A percentile compares a stretch with the other conserved stretches of the same genome.
Evolutionary conservation across 805 yeast genomes (phyloP).

Genomic region (Candida vaughaniae): DNA sequence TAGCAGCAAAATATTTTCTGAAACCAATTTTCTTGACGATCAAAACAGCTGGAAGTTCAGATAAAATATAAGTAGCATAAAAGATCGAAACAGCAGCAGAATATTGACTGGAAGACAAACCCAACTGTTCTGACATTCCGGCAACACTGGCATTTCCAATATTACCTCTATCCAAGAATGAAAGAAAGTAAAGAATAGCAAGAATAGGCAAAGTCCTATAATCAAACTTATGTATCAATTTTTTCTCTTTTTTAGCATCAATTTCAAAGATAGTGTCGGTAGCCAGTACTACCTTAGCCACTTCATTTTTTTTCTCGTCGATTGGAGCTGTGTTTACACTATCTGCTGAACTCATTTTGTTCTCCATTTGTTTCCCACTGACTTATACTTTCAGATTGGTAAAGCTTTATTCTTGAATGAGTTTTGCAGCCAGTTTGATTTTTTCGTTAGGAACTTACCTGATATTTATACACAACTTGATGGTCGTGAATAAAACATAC

Average conservation of each 20-base stretch:
- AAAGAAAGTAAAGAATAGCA: conserved; percentile 42
- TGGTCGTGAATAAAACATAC: too few relatives aligned
- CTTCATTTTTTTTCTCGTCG: conserved; percentile 1
- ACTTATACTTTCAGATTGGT: too few relatives aligned
- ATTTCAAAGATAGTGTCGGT: neutral
- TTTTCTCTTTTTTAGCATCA: conserved; percentile 18
- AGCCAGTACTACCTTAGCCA: neutral
- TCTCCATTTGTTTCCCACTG: too few relatives aligned
- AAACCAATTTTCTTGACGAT: conserved; percentile 35
- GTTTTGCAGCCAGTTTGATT: too few relatives aligned
- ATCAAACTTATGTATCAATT: conserved; percentile 44
- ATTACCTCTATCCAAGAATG: conserved; percentile 54
- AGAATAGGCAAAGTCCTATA: conserved; percentile 42
- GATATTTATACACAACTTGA: too few relatives aligned
- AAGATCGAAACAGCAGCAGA: conserved; percentile 46
- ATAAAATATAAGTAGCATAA: conserved; percentile 47
- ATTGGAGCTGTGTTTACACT: neutral
- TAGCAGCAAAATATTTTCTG: conserved; percentile 7
- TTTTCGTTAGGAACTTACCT: too few relatives aligned
- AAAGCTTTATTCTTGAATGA: too few relatives aligned
- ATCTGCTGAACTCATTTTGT: neutral
- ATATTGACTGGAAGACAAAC: conserved; percentile 38
- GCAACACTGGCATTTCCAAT: conserved; percentile 60
- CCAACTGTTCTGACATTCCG: conserved; percentile 44
- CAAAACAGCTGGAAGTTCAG: conserved; percentile 36